These are phyloP conservation scores for Casaregolazyma suthepensis DNA, from an alignment of 1,139 yeast genomes.

Conservation along the genomic window DNA sequence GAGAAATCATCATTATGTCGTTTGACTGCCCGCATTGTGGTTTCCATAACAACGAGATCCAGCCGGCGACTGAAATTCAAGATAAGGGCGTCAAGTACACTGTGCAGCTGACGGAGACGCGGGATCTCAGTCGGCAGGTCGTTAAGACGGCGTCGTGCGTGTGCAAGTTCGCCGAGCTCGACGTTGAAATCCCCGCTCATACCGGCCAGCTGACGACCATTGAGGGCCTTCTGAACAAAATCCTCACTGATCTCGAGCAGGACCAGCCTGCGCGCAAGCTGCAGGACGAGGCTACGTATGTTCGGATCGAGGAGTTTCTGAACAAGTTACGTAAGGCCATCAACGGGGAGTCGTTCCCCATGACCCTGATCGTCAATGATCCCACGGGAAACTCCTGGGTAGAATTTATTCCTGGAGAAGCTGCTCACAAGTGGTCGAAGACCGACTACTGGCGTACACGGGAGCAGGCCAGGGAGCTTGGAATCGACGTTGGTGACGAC, in stretches of 20 bases:
- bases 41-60: constrained; percentile 84
- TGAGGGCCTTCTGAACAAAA: constrained; percentile 81
- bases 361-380: constrained; percentile 79
- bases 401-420: constrained; percentile 81
- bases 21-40: constrained; percentile 95
- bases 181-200: constrained; percentile 92
- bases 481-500: constrained; percentile 77
- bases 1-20: constrained; percentile 91
- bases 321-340: constrained; percentile 52
- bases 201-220: constrained; percentile 89
- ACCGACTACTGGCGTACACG: constrained; percentile 78
- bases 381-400: constrained; percentile 99
- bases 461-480: constrained; percentile 81
- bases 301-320: constrained; percentile 67
- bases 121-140: constrained; percentile 83
- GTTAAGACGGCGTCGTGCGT: constrained; percentile 85
- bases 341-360: constrained; percentile 64
- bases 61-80: constrained; percentile 77
- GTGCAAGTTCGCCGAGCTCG: constrained; percentile 78
- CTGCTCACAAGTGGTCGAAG: constrained; percentile 87
- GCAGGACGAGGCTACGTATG: constrained; percentile 66
- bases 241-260: constrained; percentile 70
- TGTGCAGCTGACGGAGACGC: constrained; percentile 60
- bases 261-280: constrained; percentile 78
- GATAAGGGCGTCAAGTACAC: constrained; percentile 78